Evolutionary conservation across 2,329 filamentous ascomycete genomes (phyloP).

Genomic region (Colletotrichum zoysiae): DNA sequence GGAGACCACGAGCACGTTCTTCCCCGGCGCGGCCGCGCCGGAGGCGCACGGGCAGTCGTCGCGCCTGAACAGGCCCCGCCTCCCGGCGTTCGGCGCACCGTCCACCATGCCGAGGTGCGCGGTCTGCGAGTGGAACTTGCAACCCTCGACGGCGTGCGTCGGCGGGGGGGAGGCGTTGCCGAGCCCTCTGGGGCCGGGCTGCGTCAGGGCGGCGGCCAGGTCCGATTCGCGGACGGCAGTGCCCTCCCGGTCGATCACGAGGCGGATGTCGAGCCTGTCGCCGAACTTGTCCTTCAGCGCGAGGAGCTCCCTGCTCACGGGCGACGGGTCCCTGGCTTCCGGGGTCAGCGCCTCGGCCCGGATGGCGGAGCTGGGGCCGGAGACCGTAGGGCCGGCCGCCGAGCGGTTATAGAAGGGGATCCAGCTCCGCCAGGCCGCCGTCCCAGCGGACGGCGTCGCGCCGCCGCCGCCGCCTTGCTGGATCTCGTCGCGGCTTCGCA

Average conservation of each 20-base stretch:
- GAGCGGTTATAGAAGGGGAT: conserved; percentile 18
- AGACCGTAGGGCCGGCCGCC: neutral
- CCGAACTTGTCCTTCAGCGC: conserved; percentile 70
- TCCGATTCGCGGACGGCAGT: conserved; percentile 70
- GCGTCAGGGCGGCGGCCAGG: conserved; percentile 55
- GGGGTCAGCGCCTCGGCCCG: conserved; percentile 44
- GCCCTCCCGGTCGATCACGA: conserved; percentile 86
- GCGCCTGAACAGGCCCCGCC: conserved; percentile 8
- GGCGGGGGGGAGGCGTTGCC: conserved; percentile 52
- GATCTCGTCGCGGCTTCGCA: conserved; percentile 70
- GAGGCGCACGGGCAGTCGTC: conserved; percentile 46
- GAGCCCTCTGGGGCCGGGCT: conserved; percentile 28
- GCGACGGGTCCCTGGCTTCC: conserved; percentile 51
- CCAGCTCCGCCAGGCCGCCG: conserved; percentile 38
- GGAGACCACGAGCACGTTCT: conserved; percentile 83
- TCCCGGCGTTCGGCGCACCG: conserved; percentile 40
- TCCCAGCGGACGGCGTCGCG: neutral
- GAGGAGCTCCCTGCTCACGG: conserved; percentile 73
- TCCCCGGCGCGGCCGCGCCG: conserved; percentile 53
- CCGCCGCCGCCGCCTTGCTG: conserved; percentile 43
- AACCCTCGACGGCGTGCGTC: conserved; percentile 45
- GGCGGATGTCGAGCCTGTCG: conserved; percentile 72
- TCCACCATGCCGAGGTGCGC: conserved; percentile 43
- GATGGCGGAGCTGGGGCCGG: conserved; percentile 3
- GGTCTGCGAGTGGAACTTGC: conserved; percentile 48